Percentiles rank a stretch among this genome's conserved stretches.
phyloP scores from a whole-genome alignment of 768 basidiomycete species.

The Mrakia hoshinonis region DNA sequence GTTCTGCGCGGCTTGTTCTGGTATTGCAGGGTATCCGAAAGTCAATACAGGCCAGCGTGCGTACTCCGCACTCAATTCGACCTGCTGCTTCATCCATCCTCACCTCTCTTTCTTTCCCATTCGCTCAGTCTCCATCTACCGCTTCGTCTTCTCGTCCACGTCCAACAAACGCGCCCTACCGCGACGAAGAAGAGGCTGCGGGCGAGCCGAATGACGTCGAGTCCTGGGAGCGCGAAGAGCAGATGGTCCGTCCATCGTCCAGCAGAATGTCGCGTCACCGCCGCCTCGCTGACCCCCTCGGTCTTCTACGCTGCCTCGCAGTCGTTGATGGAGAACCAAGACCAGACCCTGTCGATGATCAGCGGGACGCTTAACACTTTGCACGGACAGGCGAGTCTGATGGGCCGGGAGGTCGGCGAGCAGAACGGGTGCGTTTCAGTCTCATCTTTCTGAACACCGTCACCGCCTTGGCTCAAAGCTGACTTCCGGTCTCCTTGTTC shows the following conservation, averaged over 20 bases:
- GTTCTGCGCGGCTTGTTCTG: too few species aligned
- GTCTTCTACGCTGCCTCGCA: conserved; percentile 36
- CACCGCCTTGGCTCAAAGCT: neutral
- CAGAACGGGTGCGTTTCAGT: conserved; percentile 74
- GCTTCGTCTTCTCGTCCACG: neutral
- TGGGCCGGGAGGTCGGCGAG: conserved; percentile 84
- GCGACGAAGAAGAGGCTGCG: conserved; percentile 8
- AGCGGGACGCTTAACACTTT: conserved; percentile 75
- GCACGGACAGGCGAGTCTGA: conserved; percentile 82
- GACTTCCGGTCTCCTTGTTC: neutral
- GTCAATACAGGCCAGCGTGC: neutral
- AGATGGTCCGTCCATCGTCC: conserved; percentile 52
- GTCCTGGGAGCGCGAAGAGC: conserved; percentile 73
- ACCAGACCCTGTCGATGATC: conserved; percentile 77
- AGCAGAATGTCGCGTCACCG: neutral
- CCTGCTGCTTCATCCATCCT: neutral
- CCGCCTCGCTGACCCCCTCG: neutral
- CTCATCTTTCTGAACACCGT: neutral
- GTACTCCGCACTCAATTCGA: neutral
- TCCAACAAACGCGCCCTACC: neutral
- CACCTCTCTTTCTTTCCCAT: neutral
- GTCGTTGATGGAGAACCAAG: conserved; percentile 83
- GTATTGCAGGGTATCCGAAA: neutral
- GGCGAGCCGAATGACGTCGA: conserved; percentile 58
- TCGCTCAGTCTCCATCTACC: neutral